Conservation (phyloP, 257 asterid species). For the Datura wrightii region DNA sequence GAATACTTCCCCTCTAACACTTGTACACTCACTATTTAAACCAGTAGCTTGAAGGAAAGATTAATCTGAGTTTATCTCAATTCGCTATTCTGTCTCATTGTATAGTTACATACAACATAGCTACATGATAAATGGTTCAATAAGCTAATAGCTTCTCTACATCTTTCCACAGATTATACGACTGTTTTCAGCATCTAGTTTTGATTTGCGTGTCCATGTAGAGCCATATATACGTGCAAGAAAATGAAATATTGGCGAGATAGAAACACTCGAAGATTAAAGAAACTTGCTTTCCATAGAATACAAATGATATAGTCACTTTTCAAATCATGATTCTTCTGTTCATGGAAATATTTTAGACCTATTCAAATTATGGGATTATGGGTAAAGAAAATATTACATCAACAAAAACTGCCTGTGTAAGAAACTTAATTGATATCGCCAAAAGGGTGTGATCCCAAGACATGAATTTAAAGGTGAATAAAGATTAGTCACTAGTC, state of each 20-base stretch:
- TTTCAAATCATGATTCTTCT: slow-evolving; percentile 17
- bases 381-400: neutral
- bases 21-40: slow-evolving; percentile 5
- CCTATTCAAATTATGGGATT: slow-evolving; percentile 21
- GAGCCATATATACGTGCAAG: neutral
- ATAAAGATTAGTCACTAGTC: neutral
- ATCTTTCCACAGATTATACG: neutral
- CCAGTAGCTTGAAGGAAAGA: neutral
- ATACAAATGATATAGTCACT: slow-evolving; percentile 5
- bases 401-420: neutral
- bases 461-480: neutral
- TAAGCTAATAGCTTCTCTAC: neutral
- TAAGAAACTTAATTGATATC: neutral
- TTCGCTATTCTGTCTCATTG: slow-evolving; percentile 12
- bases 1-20: neutral
- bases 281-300: neutral
- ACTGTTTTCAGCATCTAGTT: slow-evolving; percentile 23
- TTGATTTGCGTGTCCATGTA: neutral
- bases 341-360: neutral
- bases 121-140: neutral
- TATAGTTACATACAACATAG: neutral
- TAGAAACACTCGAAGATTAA: neutral
- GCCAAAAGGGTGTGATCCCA: neutral
- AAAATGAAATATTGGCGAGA: neutral
- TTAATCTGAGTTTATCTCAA: neutral